These are phyloP conservation scores for Rutstroemia sp. DNA, from an alignment of 2,329 filamentous ascomycete genomes.

Conservation along the genomic window DNA sequence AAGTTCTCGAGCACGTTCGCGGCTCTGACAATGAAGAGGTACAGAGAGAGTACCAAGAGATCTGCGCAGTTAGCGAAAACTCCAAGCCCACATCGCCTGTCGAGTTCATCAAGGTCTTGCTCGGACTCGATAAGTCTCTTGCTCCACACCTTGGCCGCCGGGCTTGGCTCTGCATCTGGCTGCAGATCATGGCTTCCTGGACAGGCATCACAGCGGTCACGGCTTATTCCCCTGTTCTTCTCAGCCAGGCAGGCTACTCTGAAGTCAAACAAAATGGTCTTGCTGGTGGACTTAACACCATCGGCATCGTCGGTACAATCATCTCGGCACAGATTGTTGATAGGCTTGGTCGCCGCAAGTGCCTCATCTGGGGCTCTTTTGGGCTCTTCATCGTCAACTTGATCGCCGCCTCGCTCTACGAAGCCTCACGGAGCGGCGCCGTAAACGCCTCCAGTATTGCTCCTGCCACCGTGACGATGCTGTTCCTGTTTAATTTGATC, in stretches of 20 bases:
- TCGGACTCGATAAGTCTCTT: conserved; percentile 26
- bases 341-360: conserved; percentile 58
- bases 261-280: conserved; percentile 39
- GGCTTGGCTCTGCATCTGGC: conserved; percentile 37
- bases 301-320: conserved; percentile 44
- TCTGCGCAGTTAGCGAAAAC: conserved; percentile 28
- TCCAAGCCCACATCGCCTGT: conserved; percentile 31
- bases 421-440: conserved; percentile 29
- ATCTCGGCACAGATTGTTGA: conserved; percentile 52
- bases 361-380: conserved; percentile 54
- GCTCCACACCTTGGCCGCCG: conserved; percentile 32
- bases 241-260: conserved; percentile 30
- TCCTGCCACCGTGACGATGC: conserved; percentile 43
- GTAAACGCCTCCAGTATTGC: conserved; percentile 34
- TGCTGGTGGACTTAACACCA: conserved; percentile 43
- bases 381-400: conserved; percentile 41
- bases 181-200: conserved; percentile 40
- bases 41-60: conserved; percentile 29
- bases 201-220: conserved; percentile 36
- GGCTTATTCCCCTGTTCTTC: conserved; percentile 27
- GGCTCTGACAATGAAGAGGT: conserved; percentile 11
- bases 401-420: conserved; percentile 37
- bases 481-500: conserved; percentile 43
- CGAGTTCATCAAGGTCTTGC: conserved; percentile 33
- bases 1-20: conserved; percentile 13